Evolutionary conservation across 176 grass and related monocot genomes (phyloP), one percentile per base, ranked within the genome.

Genomic region (Avena atlantica): DNA sequence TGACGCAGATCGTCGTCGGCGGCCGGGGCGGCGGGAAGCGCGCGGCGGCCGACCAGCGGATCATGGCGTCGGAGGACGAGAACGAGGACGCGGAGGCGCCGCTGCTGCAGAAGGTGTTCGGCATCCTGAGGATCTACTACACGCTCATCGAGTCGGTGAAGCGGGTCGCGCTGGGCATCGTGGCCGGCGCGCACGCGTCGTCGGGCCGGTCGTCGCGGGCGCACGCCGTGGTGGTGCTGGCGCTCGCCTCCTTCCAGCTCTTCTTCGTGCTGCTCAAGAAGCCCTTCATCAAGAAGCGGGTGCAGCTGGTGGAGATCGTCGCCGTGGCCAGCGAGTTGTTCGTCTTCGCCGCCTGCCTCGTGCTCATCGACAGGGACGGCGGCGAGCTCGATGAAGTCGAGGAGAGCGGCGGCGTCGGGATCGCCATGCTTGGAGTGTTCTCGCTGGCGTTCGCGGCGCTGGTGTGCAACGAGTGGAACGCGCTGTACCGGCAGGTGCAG

Each of bases 281-380:
- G 78, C 97, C 97, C 14, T 98, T 98, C 88, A 87, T 96, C 74
- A 96, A 81, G 94, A 98, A 89, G 91, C 93, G 88, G 80, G 92
- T 93, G 85, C 97, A 98, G 89, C 70, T 98, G 77, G 89, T 93
- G 65, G 97, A 98, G 90, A 91, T 87, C 79, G 70, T 96, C 31
- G 88, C 94, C 21, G 81, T 96, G 48, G 83, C 80, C 71, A 77
- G 90, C 86, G 92, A 98, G 87, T 88, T 91, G 23, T 83, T 88
- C 25, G 60, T 94, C n/a, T 96, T 98, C 73, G 91, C 82, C 40
- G 90, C 91, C 70, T 96, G 92, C 78, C 77, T 96, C 14, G 47
- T 69, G 55, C 80, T 96, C 53, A 15, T 68, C 25, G 90, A 91
- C 67, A 89, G 85, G 85, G 37, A 83, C 34, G 31, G 52, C 24